Conservation (phyloP, 2,329 filamentous ascomycete species). For the Hypomyces rosellus region DNA sequence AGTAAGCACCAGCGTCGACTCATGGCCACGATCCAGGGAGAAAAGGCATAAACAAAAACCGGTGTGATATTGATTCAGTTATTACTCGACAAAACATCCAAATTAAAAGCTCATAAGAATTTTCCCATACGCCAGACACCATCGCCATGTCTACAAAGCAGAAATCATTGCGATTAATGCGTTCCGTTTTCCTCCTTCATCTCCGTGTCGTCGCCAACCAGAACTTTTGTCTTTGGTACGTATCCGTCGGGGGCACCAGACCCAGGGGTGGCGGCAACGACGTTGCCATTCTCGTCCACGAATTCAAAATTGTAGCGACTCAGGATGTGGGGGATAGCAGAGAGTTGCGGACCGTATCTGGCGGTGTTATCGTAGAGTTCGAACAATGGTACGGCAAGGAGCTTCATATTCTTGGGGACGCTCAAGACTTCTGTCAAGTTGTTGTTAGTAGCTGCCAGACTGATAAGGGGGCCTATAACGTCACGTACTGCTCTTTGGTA, state of each 20-base stretch:
- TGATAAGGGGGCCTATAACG: neutral
- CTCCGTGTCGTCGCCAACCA: constrained; percentile 57
- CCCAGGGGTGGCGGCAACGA: constrained; percentile 79
- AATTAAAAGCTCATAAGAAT: constrained; percentile 2
- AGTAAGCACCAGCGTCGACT: constrained; percentile 72
- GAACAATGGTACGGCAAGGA: constrained; percentile 92
- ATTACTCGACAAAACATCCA: neutral
- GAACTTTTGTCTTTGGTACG: constrained; percentile 57
- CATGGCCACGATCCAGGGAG: constrained; percentile 90
- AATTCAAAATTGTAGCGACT: constrained; percentile 98
- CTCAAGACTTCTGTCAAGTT: constrained; percentile 70
- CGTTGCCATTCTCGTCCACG: constrained; percentile 84
- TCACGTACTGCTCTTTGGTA: constrained; percentile 80
- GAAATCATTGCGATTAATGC: constrained; percentile 19
- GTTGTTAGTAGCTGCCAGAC: neutral
- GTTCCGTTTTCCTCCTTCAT: constrained; percentile 48
- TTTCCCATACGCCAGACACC: constrained; percentile 30
- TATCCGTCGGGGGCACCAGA: constrained; percentile 52
- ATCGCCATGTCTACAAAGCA: constrained; percentile 23
- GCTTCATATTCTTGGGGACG: constrained; percentile 99
- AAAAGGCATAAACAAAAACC: constrained; percentile 44
- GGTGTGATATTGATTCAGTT: neutral
- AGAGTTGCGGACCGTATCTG: constrained; percentile 90
- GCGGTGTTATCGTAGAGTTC: constrained; percentile 97
- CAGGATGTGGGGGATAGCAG: constrained; percentile 89